A percentile compares a stretch with the other conserved stretches of the same genome.
Conservation (phyloP, 225 moss, liverwort and hornwort genomes). For the Pseudisothecium myosuroides region DNA sequence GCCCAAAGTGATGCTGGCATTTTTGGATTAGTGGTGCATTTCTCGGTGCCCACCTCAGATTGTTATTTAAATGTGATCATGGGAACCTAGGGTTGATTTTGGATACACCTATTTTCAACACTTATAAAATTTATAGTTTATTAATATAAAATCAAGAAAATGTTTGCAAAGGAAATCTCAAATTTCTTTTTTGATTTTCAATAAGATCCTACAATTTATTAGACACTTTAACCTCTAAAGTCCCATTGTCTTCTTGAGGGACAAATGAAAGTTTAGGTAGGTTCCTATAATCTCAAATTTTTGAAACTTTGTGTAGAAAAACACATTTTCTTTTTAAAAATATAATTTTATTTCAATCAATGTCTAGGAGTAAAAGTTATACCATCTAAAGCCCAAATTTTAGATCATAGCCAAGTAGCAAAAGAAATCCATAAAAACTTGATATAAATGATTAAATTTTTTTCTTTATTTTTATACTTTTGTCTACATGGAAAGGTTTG, state of each 20-base stretch:
- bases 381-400: neutral
- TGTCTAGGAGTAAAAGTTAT: rapidly evolving
- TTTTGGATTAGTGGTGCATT: no score
- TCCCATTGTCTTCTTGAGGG: rapidly evolving
- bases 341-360: neutral
- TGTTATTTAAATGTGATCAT: neutral
- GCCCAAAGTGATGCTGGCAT: rapidly evolving
- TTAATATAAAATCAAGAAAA: rapidly evolving
- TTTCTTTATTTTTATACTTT: neutral
- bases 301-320: neutral
- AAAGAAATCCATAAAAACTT: neutral
- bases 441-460: neutral
- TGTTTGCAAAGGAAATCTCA: no score
- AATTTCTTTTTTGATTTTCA: neutral
- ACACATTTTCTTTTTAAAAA: rapidly evolving
- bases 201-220: neutral
- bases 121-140: neutral
- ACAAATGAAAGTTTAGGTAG: neutral
- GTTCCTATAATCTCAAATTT: neutral
- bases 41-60: no score
- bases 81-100: neutral
- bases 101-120: neutral
- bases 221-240: neutral
- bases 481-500: neutral
- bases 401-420: rapidly evolving